Base-by-base conservation (phyloP, 805 yeast genomes). In the Ogataea allantospora region DNA sequence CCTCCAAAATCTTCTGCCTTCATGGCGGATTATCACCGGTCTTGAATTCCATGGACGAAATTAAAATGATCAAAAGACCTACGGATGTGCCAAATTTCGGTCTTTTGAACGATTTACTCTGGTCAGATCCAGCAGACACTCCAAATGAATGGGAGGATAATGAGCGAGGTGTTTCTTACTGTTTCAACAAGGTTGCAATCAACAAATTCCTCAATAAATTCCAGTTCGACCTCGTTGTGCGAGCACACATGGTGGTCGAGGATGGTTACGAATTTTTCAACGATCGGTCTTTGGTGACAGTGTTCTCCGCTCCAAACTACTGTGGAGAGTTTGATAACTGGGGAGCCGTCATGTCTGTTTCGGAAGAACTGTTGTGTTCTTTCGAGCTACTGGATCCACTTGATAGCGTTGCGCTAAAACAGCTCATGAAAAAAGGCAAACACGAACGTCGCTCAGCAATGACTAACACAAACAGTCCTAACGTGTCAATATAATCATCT, bases 311-410 rank as follows among this genome's bases (percentile, higher is more conserved):
- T 2, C 88, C 88, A 8, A 81, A 81, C 58, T 81, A 81, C 57
- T 81, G 88, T 54, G 88, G 88, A n/a, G 88, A 81, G 60, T 81
- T 81, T 54, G 87, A 88, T 59, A 88, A 88, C 54, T 88, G 96
- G 96, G 96, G 96, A 16, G 99, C 99, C 2, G 97, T 91, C 5
- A 91, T 91, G 98, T 81, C 95, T 51, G 98, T 91, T 11, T 78
- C 87, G 46, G 96, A 91, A 47, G 97, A 91, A 53, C 70, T 91
- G 48, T 68, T 93, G 40, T 91, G 99, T 63, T 83, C 93, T 45
- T 91, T 91, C 63, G 99, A 91, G 62, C 73, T 91, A 38, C 70
- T 91, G 42, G 96, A 93, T 63, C 99, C 99, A 7, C 70, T 93
- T 51, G 98, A 91, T 64, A 78, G 95, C 35, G 83, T 84, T 13